phyloP scores from a whole-genome alignment of 2,329 filamentous ascomycete species.

The Boeremia lycopersici region DNA sequence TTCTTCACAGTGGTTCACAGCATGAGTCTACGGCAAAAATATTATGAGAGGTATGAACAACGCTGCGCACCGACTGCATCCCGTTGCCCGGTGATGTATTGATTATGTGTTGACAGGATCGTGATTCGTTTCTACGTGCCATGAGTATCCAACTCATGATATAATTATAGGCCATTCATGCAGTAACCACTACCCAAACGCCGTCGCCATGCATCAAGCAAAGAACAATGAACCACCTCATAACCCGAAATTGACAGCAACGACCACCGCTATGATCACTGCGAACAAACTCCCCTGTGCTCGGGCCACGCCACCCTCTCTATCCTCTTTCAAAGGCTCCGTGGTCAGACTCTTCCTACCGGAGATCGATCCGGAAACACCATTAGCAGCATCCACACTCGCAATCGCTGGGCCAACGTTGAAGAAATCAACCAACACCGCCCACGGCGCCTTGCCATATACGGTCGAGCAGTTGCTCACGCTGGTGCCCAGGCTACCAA shows the following conservation, averaged over 20 bases:
- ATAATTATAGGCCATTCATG: neutral
- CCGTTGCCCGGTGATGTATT: too few species aligned
- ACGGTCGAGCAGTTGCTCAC: conserved; percentile 54
- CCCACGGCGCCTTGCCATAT: conserved; percentile 71
- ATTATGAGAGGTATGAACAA: too few species aligned
- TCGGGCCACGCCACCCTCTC: conserved; percentile 20
- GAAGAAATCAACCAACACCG: conserved; percentile 81
- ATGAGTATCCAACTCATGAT: neutral
- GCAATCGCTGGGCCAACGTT: conserved; percentile 72
- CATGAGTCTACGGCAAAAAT: too few species aligned
- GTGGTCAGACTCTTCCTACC: conserved; percentile 36
- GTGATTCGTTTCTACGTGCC: neutral
- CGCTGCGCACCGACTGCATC: too few species aligned
- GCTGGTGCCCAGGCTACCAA: conserved; percentile 57
- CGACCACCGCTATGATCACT: conserved; percentile 39
- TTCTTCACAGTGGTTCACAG: neutral
- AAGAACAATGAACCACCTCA: neutral
- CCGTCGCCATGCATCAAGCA: conserved; percentile 6
- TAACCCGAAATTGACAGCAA: conserved; percentile 35
- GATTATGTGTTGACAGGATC: neutral
- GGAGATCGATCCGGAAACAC: conserved; percentile 45
- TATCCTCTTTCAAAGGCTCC: conserved; percentile 21
- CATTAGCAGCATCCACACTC: conserved; percentile 74
- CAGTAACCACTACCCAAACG: neutral
- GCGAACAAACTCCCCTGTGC: conserved; percentile 32